Conservation (phyloP, 768 basidiomycete species). For the Lyophyllum atratum region DNA sequence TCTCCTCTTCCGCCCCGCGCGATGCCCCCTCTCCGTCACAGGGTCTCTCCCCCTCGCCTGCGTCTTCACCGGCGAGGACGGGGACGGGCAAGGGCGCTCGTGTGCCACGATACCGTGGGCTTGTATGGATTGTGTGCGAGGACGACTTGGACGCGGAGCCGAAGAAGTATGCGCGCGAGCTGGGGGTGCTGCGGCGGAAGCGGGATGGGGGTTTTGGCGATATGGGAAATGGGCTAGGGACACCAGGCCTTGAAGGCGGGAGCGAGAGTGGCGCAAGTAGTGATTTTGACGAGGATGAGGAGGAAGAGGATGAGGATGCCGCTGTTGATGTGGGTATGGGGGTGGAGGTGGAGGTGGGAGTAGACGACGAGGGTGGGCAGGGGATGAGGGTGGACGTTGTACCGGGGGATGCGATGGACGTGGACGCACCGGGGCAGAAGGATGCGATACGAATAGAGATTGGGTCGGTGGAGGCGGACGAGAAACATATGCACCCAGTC, state of each 20-base stretch:
- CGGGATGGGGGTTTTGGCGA: slow-evolving; percentile 7
- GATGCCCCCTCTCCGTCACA: too few species aligned
- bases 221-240: neutral
- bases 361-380: slow-evolving; percentile 24
- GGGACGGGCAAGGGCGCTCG: neutral
- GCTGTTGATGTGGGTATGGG: slow-evolving; percentile 17
- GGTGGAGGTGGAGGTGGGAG: slow-evolving; percentile 22
- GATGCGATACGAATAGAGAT: slow-evolving; percentile 13
- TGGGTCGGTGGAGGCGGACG: slow-evolving; percentile 31
- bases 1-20: slow-evolving; percentile 40
- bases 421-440: slow-evolving; percentile 9
- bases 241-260: slow-evolving; percentile 13
- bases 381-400: slow-evolving; percentile 13
- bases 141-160: slow-evolving; percentile 54
- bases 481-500: slow-evolving; percentile 60
- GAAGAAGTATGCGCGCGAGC: slow-evolving; percentile 12
- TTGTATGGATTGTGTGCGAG: slow-evolving; percentile 82
- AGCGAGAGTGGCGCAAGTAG: slow-evolving; percentile 20
- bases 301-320: slow-evolving; percentile 22
- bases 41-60: too few species aligned
- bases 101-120: slow-evolving; percentile 62
- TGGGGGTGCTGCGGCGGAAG: slow-evolving; percentile 34
- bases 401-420: slow-evolving; percentile 21
- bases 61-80: neutral
- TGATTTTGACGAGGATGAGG: slow-evolving; percentile 23